phyloP scores from a whole-genome alignment of 2,329 filamentous ascomycete genomes.

The Neoarthrinium moseri region DNA sequence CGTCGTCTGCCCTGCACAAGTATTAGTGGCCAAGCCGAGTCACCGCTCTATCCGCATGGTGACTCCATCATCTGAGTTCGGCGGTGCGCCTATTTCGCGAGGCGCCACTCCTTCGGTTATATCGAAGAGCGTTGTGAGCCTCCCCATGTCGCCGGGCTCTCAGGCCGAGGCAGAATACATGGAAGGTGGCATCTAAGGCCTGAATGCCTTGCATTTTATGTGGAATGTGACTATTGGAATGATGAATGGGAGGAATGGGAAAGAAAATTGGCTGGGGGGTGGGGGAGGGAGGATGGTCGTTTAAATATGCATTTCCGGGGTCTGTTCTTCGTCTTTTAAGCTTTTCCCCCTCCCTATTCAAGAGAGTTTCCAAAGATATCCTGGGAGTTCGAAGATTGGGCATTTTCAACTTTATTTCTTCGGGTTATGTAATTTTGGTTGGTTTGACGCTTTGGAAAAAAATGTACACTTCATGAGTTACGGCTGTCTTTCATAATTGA shows the following conservation, averaged over 20 bases:
- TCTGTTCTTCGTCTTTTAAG: no score
- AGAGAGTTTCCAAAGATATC: no score
- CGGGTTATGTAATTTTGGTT: not conserved
- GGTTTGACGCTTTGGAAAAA: not conserved
- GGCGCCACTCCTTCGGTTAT: constrained; percentile 22
- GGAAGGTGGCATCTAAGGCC: constrained; percentile 4
- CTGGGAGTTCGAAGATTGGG: no score
- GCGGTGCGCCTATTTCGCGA: constrained; percentile 38
- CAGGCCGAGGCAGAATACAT: not conserved
- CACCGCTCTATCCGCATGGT: constrained; percentile 34
- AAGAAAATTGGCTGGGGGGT: no score
- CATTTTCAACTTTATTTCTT: constrained; percentile 9
- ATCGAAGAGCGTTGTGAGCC: constrained; percentile 18
- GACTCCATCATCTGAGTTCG: constrained; percentile 52
- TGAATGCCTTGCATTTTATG: not conserved
- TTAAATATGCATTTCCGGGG: no score
- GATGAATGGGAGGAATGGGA: not conserved
- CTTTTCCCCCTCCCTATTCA: no score
- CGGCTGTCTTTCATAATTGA: constrained; percentile 1
- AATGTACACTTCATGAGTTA: constrained; percentile 7
- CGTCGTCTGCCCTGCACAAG: constrained; percentile 92
- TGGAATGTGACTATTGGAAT: not conserved
- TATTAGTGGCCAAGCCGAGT: constrained; percentile 67
- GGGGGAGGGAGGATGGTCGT: no score
- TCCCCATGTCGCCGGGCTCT: constrained; percentile 8